Base-by-base conservation (phyloP, 306 rosid species). In the Lathyrus tuberosus region DNA sequence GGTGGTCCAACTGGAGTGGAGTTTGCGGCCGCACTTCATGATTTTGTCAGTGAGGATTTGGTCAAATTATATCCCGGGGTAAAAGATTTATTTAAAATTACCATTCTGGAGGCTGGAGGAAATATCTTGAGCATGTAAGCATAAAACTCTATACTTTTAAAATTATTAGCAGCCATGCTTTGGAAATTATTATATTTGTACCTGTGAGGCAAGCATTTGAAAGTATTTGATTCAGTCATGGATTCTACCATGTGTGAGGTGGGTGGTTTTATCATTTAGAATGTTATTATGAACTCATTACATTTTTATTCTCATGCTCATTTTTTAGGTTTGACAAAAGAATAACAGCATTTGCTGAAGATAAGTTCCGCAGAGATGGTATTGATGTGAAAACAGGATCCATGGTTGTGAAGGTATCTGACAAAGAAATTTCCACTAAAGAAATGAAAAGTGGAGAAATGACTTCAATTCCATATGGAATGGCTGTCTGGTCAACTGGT, bases 1-100 rank as follows among this genome's bases (percentile, higher is more conserved):
- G 99, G 99, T 80, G 99, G 99, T 78, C 99, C 99, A 71, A 91
- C 97, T 40, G 99, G 99, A 48, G 99, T 94, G 78, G 99, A 94
- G 83, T 94, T 94, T 78, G 97, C 99, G 69, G 99, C 99, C 8
- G 85, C 82, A 63, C 99, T 94, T 77, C 96, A 94, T 80, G 99
- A 94, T 75, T 94, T 74, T 74, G 96, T 94, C 63, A 86, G 72
- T 35, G 97, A 86, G 72, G 99, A 94, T 80, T 78, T 94, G 81
- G 82, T 83, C 68, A 80, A 78, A 11, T 54, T 94, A 70, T 94
- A 94, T 77, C 99, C 99, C 16, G 83, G 81, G 47, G 83, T 81
- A 10, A 87, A 89, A 79, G 91, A 85, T 17, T 66, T 86, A 15
- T 95, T 94, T 26, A 94, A 84, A 68, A 94, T 94, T 41, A 94